phyloP scores from a whole-genome alignment of 208 protist species.

The Kentomonas sorsogonicus region DNA sequence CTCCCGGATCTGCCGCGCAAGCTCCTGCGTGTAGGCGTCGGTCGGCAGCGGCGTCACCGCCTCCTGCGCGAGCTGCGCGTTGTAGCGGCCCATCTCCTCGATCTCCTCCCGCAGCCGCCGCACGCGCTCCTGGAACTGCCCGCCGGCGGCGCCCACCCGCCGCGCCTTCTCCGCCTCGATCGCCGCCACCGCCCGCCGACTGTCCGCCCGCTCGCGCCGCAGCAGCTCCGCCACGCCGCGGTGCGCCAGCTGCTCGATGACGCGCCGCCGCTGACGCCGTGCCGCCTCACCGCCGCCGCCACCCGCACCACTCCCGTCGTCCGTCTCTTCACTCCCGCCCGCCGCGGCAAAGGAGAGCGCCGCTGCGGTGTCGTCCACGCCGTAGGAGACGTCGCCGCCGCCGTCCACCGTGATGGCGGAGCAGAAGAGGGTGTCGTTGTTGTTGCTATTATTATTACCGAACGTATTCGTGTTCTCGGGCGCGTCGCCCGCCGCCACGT shows the following conservation, averaged over 20 bases:
- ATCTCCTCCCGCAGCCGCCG: conserved; percentile 26
- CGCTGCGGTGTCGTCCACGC: no score
- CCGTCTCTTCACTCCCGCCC: no score
- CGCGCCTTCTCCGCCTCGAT: conserved; percentile 33
- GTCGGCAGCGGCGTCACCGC: conserved; percentile 60
- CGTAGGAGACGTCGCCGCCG: no score
- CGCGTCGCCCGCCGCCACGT: background rate
- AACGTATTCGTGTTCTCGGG: background rate
- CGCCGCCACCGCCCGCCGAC: background rate
- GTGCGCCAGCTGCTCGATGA: no score
- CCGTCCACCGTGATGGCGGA: no score
- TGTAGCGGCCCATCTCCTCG: conserved; percentile 27
- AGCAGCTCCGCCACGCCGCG: background rate
- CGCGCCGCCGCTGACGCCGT: background rate
- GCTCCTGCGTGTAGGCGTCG: conserved; percentile 65
- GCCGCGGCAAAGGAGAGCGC: no score
- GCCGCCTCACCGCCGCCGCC: no score
- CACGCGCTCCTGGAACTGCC: conserved; percentile 23
- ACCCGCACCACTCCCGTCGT: no score
- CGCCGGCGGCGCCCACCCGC: conserved; percentile 17
- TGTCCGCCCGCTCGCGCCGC: background rate
- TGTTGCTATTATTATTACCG: background rate
- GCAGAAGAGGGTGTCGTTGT: background rate
- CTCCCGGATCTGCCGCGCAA: conserved; percentile 48
- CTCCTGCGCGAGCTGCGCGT: conserved; percentile 52